Base-by-base conservation (phyloP, 306 rosid genomes). In the Datisca glomerata region DNA sequence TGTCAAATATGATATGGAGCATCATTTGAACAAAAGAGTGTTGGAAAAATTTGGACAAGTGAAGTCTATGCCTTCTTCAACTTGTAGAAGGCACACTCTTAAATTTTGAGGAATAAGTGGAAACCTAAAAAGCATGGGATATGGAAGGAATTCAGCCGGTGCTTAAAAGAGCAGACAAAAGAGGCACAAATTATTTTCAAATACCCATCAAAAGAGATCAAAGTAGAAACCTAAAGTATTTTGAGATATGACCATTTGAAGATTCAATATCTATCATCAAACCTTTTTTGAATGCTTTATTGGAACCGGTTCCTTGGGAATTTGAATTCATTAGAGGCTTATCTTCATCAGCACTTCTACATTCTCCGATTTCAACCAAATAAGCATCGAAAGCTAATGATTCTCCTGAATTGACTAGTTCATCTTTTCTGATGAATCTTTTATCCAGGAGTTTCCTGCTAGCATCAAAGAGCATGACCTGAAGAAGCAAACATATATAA, bases 391-490 rank as follows among this genome's bases (percentile, higher is more conserved):
- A 83, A 45, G 67, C 24, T 48, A 83, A 49, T 33, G 76, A 69
- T 63, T 68, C 85, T 19, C 82, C 79, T 2, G 80, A 48, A 60
- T 38, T 71, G 47, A 79, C 65, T 20, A 48, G 49, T 35, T 87
- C 94, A 53, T 72, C 81, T 51, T 65, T 74, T 71, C 69, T 79
- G 15, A 76, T 59, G 49, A 79, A 82, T 68, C 87, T 74, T 60
- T 85, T 64, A 53, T 63, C 68, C 45, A 87, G 47, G 46, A 52
- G 68, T 24, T 65, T 87, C 68, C 65, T 63, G 67, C 57, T 57
- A 58, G 57, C 65, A 64, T 82, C 94, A 55, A 64, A 74, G 49
- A 82, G 80, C 61, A 59, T 60, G 28, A 68, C 61, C 97, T 82
- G 80, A 40, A 71, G 34, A 50, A 16, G n/a, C n/a, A n/a, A n/a